Evolutionary conservation across 2,329 filamentous ascomycete species (phyloP), one percentile per base, ranked within the genome.

Genomic region (Macrophomina tecta): DNA sequence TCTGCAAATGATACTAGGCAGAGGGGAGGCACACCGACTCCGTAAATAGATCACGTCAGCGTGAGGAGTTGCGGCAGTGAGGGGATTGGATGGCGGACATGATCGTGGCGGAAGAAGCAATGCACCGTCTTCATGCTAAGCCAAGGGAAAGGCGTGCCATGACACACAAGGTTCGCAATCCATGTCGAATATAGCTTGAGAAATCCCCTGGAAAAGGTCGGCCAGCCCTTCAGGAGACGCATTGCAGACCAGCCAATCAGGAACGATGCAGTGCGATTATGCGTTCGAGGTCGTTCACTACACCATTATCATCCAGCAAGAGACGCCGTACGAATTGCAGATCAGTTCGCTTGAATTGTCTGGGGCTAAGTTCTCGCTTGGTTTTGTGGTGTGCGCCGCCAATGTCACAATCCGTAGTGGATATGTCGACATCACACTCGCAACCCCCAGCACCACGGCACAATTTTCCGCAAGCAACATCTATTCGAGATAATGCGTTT

Each of bases 341-440:
- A 38, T 38, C 11, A 7, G 36, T 3, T 12, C 36, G 7, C 6
- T 38, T 12, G 36, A 38, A 38, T 12, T 7, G 36, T 12, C 36
- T 38, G 36, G 23, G 23, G 23, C 4, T 38, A 38, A 38, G 11
- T 23, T 23, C 23, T 23, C 23, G 23, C 23, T 23, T 23, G 23
- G 36, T 12, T 38, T 4, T 8, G 11, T 12, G 36, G 11, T 45
- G 42, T n/a, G 42, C 42, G 42, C 16, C 42, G 42, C 12, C 16
- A 14, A 45, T 45, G 42, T 45, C 42, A 45, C 42, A 45, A 45
- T 45, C 16, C 42, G 16, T 45, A 45, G 42, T 16, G 48, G 9
- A 30, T 14, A 51, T 51, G 48, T 51, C 48, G 48, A 51, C 48
- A 51, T 51, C 48, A 23, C 48, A 8, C 48, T 48, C 18, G 48